phyloP scores from a whole-genome alignment of 2,329 filamentous ascomycete species.

The Aspergillus piperis region DNA sequence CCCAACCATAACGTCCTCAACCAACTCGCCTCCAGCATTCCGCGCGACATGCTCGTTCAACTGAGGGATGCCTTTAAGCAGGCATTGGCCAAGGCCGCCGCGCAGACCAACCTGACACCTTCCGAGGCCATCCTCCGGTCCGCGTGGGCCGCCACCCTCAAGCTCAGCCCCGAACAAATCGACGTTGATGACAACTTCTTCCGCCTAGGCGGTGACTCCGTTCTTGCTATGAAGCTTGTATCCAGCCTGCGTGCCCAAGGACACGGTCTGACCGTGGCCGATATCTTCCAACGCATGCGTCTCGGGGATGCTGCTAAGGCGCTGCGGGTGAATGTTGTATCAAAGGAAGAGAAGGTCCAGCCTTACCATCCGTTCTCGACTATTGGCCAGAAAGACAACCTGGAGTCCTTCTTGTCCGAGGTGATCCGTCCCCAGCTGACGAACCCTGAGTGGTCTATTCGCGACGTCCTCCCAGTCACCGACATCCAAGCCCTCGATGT shows the following conservation, averaged over 20 bases:
- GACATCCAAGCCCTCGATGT: constrained; percentile 63
- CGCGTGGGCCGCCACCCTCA: constrained; percentile 34
- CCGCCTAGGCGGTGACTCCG: constrained; percentile 61
- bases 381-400: constrained; percentile 38
- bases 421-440: constrained; percentile 52
- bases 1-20: constrained; percentile 39
- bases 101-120: constrained; percentile 34
- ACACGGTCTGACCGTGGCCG: constrained; percentile 49
- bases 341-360: constrained; percentile 20
- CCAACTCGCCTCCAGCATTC: constrained; percentile 32
- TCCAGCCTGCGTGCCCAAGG: constrained; percentile 47
- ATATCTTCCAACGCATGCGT: constrained; percentile 51
- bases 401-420: constrained; percentile 47
- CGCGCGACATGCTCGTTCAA: constrained; percentile 18
- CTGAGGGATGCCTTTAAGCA: constrained; percentile 23
- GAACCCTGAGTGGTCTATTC: constrained; percentile 51
- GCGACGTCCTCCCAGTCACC: constrained; percentile 59
- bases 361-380: constrained; percentile 54
- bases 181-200: constrained; percentile 62
- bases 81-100: constrained; percentile 37
- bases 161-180: constrained; percentile 43
- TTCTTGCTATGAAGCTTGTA: constrained; percentile 60
- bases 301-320: constrained; percentile 56
- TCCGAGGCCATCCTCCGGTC: constrained; percentile 39
- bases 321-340: constrained; percentile 43